Evolutionary conservation across 352 stramenopile genomes (phyloP).

Genomic region (Phytophthora pistaciae): DNA sequence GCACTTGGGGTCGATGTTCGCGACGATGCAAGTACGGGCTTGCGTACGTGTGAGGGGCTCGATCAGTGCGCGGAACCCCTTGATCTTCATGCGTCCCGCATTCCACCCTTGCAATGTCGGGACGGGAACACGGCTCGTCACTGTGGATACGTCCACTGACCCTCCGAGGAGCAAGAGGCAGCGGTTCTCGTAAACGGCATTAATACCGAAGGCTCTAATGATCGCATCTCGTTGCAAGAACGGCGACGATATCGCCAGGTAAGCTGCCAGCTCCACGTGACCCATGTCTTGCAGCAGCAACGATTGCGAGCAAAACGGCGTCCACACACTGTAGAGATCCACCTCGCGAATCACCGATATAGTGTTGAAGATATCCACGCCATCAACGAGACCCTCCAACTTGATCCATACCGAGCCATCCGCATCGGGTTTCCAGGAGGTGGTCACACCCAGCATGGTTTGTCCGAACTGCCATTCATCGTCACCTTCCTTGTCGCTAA

Average conservation of each 20-base stretch:
- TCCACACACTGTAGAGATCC: slow-evolving; percentile 79
- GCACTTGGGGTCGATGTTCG: slow-evolving; percentile 84
- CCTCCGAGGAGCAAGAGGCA: slow-evolving; percentile 75
- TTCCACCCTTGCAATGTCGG: slow-evolving; percentile 77
- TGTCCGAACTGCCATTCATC: slow-evolving; percentile 83
- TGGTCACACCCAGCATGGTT: slow-evolving; percentile 79
- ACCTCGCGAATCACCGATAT: slow-evolving; percentile 86
- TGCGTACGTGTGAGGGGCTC: slow-evolving; percentile 78
- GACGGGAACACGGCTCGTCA: slow-evolving; percentile 44
- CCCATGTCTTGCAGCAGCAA: slow-evolving; percentile 60
- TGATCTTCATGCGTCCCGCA: slow-evolving; percentile 76
- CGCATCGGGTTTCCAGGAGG: slow-evolving; percentile 79
- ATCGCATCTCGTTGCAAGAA: slow-evolving; percentile 77
- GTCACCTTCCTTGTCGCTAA: slow-evolving; percentile 65
- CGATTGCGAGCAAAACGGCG: slow-evolving; percentile 80
- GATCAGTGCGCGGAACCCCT: slow-evolving; percentile 77
- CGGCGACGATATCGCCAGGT: slow-evolving; percentile 78
- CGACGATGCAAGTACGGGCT: slow-evolving; percentile 76
- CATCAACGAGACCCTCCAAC: slow-evolving; percentile 77
- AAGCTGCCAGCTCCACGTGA: slow-evolving; percentile 67
- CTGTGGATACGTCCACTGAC: slow-evolving; percentile 51
- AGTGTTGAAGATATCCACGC: slow-evolving; percentile 86
- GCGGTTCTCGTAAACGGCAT: slow-evolving; percentile 80
- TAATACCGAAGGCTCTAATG: slow-evolving; percentile 79
- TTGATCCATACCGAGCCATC: slow-evolving; percentile 87